A percentile compares a stretch with the other conserved stretches of the same genome.
Evolutionary conservation across 2,329 filamentous ascomycete genomes (phyloP).

Genomic region (Trichoderma asperellum): DNA sequence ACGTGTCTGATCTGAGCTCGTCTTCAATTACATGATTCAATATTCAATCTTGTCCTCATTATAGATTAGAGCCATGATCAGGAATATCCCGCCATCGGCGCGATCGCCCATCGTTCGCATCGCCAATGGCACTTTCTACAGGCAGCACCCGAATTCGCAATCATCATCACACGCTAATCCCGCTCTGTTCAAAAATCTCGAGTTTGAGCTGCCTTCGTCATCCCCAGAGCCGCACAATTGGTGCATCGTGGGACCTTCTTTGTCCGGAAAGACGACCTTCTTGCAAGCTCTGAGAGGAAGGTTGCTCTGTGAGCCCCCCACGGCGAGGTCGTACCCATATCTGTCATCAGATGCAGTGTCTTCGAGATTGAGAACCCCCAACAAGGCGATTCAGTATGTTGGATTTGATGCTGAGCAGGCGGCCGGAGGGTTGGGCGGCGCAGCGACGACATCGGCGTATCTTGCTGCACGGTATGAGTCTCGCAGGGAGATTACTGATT

Average conservation of each 20-base stretch:
- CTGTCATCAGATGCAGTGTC: constrained; percentile 67
- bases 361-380: constrained; percentile 59
- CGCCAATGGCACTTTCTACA: constrained; percentile 80
- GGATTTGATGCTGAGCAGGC: constrained; percentile 78
- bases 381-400: constrained; percentile 80
- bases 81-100: constrained; percentile 42
- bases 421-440: constrained; percentile 54
- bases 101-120: constrained; percentile 70
- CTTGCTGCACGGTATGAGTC: constrained; percentile 91
- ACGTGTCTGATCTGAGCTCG: background rate
- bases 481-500: constrained; percentile 82
- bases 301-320: constrained; percentile 74
- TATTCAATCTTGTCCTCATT: background rate
- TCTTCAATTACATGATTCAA: background rate
- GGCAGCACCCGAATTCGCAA: constrained; percentile 65
- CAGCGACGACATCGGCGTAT: constrained; percentile 73
- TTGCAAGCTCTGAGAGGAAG: constrained; percentile 77
- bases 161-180: constrained; percentile 61
- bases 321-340: constrained; percentile 77
- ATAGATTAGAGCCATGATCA: constrained; percentile 33
- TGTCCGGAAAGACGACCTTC: constrained; percentile 79
- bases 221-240: constrained; percentile 64
- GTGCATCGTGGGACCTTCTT: constrained; percentile 81
- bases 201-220: constrained; percentile 68
- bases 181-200: constrained; percentile 72